A percentile compares a stretch with the other conserved stretches of the same genome.
Evolutionary conservation across 179 eudicot genomes (phyloP).

Genomic region (Beta macrorhiza): DNA sequence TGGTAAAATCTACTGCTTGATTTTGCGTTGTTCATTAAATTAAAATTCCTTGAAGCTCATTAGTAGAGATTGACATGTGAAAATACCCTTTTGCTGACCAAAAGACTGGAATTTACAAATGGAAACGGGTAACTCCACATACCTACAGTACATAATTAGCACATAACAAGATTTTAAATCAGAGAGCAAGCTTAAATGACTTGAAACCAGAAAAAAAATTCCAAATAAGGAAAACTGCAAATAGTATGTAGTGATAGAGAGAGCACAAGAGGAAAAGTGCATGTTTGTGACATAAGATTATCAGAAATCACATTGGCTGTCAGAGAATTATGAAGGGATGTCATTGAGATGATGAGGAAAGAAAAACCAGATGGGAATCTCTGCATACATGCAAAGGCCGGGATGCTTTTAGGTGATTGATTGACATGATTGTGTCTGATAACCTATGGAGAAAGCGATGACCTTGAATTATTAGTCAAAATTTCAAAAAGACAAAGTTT

Average conservation of each 20-base stretch:
- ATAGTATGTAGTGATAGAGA: not conserved
- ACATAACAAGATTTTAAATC: not conserved
- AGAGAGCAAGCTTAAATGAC: no score
- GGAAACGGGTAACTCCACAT: not conserved
- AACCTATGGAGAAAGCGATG: not conserved
- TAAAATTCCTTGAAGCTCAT: not conserved
- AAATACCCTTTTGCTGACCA: not conserved
- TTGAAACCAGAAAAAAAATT: no score
- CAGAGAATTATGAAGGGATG: not conserved
- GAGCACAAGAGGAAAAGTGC: not conserved
- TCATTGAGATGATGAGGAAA: not conserved
- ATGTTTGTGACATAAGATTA: not conserved
- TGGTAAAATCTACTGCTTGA: not conserved
- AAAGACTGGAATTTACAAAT: not conserved
- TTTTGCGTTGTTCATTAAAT: not conserved
- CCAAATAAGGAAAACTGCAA: not conserved
- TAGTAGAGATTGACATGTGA: not conserved
- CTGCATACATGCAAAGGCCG: not conserved
- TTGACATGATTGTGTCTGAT: no score
- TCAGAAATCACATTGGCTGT: not conserved
- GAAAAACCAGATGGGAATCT: no score
- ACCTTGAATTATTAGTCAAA: not conserved
- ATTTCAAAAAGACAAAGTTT: not conserved
- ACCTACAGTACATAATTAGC: no score
- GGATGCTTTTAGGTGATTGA: not conserved